Percentiles rank a stretch among this genome's conserved stretches.
Conservation (phyloP, 2,329 filamentous ascomycete genomes). For the Colletotrichum sp. region DNA sequence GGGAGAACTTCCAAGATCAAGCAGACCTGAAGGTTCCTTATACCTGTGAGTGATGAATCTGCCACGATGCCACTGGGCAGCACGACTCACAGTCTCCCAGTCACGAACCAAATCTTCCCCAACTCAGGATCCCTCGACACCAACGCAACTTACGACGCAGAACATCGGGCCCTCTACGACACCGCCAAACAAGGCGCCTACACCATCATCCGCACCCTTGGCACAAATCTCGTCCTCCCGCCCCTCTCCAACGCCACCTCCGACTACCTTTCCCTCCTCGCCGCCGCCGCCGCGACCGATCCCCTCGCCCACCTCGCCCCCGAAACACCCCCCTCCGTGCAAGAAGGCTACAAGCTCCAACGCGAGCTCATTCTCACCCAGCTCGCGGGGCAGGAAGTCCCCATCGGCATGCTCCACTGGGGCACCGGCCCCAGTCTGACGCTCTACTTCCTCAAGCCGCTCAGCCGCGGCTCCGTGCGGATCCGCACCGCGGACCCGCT, state of each 20-base stretch:
- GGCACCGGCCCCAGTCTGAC: slow-evolving; percentile 31
- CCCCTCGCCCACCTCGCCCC: slow-evolving; percentile 32
- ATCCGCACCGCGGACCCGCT: slow-evolving; percentile 39
- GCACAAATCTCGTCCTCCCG: slow-evolving; percentile 34
- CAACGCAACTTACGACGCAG: slow-evolving; percentile 37
- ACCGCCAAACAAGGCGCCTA: slow-evolving; percentile 31
- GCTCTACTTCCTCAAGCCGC: slow-evolving; percentile 40
- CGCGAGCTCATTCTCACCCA: slow-evolving; percentile 33
- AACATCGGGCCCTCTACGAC: slow-evolving; percentile 36
- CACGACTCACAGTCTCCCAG: not conserved
- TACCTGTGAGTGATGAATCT: slow-evolving; percentile 15
- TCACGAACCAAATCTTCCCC: slow-evolving; percentile 30
- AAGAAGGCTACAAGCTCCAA: slow-evolving; percentile 41
- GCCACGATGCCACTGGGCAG: accelerated
- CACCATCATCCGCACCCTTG: slow-evolving; percentile 30
- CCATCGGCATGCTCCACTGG: slow-evolving; percentile 34
- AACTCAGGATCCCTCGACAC: slow-evolving; percentile 30
- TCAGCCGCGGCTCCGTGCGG: slow-evolving; percentile 43
- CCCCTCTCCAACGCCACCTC: slow-evolving; percentile 37
- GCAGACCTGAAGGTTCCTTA: slow-evolving; percentile 28
- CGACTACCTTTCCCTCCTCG: slow-evolving; percentile 28
- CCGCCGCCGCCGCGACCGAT: slow-evolving; percentile 31
- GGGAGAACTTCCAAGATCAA: slow-evolving; percentile 51
- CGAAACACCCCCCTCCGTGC: slow-evolving; percentile 35
- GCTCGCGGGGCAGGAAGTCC: slow-evolving; percentile 29